A percentile compares a stretch with the other conserved stretches of the same genome.
These are phyloP conservation scores for Cymbopogon flexuosus DNA, from an alignment of 202 grass and related monocot species.

Conservation along the genomic window DNA sequence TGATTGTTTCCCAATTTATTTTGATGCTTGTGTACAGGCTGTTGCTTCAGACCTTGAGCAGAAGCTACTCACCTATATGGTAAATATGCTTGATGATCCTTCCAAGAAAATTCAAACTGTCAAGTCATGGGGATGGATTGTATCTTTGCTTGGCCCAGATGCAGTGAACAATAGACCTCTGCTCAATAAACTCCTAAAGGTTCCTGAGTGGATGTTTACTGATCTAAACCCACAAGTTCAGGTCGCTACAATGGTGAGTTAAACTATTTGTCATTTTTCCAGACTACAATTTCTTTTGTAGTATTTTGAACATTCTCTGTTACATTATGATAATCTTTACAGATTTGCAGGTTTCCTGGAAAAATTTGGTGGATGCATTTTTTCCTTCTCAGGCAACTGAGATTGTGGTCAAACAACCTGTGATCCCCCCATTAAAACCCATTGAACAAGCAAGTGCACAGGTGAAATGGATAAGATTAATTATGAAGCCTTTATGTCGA, in stretches of 20 bases:
- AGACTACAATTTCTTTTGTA: not conserved
- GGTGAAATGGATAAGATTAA: slow-evolving; percentile 63
- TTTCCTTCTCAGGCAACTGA: slow-evolving; percentile 39
- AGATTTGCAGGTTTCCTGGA: slow-evolving; percentile 70
- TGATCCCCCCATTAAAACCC: not conserved
- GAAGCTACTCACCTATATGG: slow-evolving; percentile 50
- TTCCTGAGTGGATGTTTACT: slow-evolving; percentile 59
- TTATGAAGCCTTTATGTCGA: slow-evolving; percentile 63
- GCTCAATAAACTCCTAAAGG: slow-evolving; percentile 79
- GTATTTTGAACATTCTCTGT: not conserved
- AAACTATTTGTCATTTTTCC: not conserved
- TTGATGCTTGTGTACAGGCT: slow-evolving; percentile 34
- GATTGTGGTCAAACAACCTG: slow-evolving; percentile 24
- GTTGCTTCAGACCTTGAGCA: slow-evolving; percentile 58
- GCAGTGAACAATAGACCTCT: slow-evolving; percentile 48
- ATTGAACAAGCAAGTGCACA: slow-evolving; percentile 22
- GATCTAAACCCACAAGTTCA: slow-evolving; percentile 69
- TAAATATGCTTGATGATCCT: slow-evolving; percentile 54
- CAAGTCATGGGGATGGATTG: slow-evolving; percentile 82
- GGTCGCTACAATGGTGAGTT: slow-evolving; percentile 59
- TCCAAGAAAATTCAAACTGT: slow-evolving; percentile 64
- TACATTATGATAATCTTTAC: slow-evolving; percentile 27
- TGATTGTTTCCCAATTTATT: slow-evolving; percentile 1
- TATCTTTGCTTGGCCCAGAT: slow-evolving; percentile 58
- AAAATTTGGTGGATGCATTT: slow-evolving; percentile 74